Conservation (phyloP, 2,329 filamentous ascomycete species). For the Aaosphaeria arxii region DNA sequence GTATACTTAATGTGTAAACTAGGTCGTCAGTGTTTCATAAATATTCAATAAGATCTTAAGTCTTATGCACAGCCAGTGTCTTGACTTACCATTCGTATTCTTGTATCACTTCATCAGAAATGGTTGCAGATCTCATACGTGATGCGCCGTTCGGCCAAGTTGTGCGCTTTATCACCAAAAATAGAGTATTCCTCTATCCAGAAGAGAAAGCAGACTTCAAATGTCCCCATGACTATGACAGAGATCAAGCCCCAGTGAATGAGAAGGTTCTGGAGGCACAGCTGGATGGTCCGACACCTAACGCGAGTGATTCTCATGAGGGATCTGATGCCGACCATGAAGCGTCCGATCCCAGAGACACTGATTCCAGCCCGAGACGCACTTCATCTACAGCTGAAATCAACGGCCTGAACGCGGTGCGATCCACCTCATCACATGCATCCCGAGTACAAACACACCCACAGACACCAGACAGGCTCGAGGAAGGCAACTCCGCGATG, state of each 20-base stretch:
- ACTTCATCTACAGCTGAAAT: no score
- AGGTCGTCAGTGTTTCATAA: no score
- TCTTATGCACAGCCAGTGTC: no score
- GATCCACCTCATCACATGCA: background rate
- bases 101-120: no score
- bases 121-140: slow-evolving; percentile 19
- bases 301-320: no score
- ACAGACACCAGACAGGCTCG: slow-evolving; percentile 32
- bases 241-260: slow-evolving; percentile 1
- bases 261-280: no score
- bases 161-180: slow-evolving; percentile 42
- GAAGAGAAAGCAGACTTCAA: slow-evolving; percentile 36
- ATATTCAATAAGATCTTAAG: no score
- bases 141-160: slow-evolving; percentile 48
- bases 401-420: no score
- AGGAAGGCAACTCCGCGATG: slow-evolving; percentile 36
- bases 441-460: slow-evolving; percentile 6
- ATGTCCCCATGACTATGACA: slow-evolving; percentile 9
- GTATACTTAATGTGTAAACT: no score
- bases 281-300: no score
- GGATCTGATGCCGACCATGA: background rate
- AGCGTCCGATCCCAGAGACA: background rate
- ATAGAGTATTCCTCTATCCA: slow-evolving; percentile 44
- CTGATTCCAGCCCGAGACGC: background rate
- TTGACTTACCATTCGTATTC: no score